Percentiles rank a stretch among this genome's conserved stretches.
Evolutionary conservation across 176 grass and related monocot genomes (phyloP).

Genomic region (Triticum aestivum): DNA sequence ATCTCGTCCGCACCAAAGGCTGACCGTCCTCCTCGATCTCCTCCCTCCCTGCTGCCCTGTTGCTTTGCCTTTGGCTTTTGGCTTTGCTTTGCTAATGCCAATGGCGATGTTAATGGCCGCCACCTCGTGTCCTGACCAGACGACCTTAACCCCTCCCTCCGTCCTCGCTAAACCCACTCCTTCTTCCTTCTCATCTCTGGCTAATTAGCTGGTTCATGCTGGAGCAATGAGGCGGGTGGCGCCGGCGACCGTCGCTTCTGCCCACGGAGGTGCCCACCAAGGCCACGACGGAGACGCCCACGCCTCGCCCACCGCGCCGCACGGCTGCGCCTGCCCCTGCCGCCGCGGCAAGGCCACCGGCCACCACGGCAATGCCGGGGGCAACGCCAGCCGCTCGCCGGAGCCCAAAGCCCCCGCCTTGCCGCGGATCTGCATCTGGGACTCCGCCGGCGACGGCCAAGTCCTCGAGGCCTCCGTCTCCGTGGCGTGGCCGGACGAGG

Average conservation of each 20-base stretch:
- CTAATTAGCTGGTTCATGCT: background rate
- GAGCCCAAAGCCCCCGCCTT: background rate
- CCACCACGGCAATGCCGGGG: slow-evolving; percentile 15
- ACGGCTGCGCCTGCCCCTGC: slow-evolving; percentile 32
- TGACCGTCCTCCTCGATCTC: background rate
- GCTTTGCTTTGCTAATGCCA: too few species aligned
- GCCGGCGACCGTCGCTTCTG: slow-evolving; percentile 1
- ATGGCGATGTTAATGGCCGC: background rate
- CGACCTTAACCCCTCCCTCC: background rate
- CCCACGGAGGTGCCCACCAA: background rate
- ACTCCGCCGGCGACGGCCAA: slow-evolving; percentile 47
- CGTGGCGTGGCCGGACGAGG: background rate
- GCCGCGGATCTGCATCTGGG: slow-evolving; percentile 61
- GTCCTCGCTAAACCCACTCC: background rate
- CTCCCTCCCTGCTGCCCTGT: background rate
- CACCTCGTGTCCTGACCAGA: too few species aligned
- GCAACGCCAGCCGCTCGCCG: slow-evolving; percentile 38
- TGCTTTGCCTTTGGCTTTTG: background rate
- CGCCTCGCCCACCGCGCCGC: background rate
- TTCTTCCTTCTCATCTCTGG: background rate
- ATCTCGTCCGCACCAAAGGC: too few species aligned
- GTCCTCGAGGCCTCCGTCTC: slow-evolving; percentile 26
- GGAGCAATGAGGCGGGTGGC: slow-evolving; percentile 26
- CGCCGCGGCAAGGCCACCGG: slow-evolving; percentile 40
- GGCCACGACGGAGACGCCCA: background rate